Percentiles rank a stretch among this genome's conserved stretches.
These are phyloP conservation scores for Solanum rostratum DNA, from an alignment of 257 asterid species.

Conservation along the genomic window DNA sequence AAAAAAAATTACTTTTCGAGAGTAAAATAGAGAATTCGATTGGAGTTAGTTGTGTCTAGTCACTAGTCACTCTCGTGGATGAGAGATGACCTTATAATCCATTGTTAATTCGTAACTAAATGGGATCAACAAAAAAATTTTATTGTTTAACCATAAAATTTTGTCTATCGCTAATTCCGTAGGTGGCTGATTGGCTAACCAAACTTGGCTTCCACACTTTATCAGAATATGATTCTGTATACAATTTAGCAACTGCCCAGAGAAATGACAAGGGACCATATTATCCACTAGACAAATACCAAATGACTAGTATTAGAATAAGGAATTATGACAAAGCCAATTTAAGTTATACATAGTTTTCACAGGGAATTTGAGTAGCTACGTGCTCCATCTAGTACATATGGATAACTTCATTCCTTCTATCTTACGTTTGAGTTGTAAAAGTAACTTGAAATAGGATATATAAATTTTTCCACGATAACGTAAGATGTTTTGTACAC, in stretches of 20 bases:
- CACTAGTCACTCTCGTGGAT: no score
- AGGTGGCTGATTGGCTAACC: neutral
- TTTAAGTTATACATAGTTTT: neutral
- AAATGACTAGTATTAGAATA: neutral
- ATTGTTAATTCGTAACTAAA: neutral
- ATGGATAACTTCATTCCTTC: neutral
- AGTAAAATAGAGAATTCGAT: no score
- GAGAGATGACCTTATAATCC: no score
- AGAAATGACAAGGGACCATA: neutral
- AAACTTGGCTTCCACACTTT: neutral
- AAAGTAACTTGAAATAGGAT: neutral
- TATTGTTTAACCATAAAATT: no score
- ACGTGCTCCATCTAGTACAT: neutral
- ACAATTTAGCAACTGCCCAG: neutral
- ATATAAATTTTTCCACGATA: neutral
- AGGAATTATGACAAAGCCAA: neutral
- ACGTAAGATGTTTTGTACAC: no score
- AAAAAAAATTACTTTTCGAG: no score
- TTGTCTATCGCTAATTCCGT: neutral
- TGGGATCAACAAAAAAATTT: no score
- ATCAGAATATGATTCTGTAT: neutral
- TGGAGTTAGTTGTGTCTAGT: no score
- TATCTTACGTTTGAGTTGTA: neutral
- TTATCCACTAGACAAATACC: neutral
- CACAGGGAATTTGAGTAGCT: neutral